Conservation (phyloP, 2,329 filamentous ascomycete species). For the Beauveria sp. region DNA sequence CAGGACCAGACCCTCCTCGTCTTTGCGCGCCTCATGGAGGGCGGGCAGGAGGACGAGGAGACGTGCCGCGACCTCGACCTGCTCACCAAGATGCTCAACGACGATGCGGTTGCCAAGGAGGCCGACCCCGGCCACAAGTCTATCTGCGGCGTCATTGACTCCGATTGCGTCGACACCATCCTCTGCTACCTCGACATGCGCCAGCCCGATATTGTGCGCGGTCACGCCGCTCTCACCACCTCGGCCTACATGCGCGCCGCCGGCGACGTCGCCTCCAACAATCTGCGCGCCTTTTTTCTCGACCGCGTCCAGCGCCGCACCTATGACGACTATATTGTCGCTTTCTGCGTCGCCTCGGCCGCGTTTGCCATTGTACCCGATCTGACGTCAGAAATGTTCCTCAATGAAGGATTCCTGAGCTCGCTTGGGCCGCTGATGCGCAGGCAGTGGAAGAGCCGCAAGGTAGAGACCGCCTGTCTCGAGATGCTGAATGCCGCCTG, state of each 20-base stretch:
- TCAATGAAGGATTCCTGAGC: conserved; percentile 79
- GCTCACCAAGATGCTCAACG: conserved; percentile 52
- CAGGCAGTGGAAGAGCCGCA: conserved; percentile 73
- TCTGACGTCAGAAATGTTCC: conserved; percentile 69
- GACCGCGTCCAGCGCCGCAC: conserved; percentile 63
- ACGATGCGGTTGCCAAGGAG: conserved; percentile 42
- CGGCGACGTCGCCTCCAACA: conserved; percentile 59
- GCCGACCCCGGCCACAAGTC: conserved; percentile 35
- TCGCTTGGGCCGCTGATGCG: conserved; percentile 70
- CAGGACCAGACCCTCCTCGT: conserved; percentile 66
- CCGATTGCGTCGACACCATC: conserved; percentile 74
- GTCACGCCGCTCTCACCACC: conserved; percentile 73
- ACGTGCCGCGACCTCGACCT: conserved; percentile 52
- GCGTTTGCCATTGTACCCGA: conserved; percentile 81
- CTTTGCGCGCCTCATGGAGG: conserved; percentile 84
- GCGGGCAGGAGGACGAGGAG: conserved; percentile 73
- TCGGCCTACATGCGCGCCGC: conserved; percentile 78
- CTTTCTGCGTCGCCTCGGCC: conserved; percentile 84
- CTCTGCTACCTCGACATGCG: conserved; percentile 82
- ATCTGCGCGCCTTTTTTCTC: conserved; percentile 68
- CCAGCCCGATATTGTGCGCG: conserved; percentile 63
- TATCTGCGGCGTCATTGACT: conserved; percentile 58
- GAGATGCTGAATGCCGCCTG: conserved; percentile 90
- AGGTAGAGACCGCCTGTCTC: conserved; percentile 78
- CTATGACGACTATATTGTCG: conserved; percentile 81